These are phyloP conservation scores for Pestalotiopsis sp. DNA, from an alignment of 2,329 filamentous ascomycete genomes.

Conservation along the genomic window DNA sequence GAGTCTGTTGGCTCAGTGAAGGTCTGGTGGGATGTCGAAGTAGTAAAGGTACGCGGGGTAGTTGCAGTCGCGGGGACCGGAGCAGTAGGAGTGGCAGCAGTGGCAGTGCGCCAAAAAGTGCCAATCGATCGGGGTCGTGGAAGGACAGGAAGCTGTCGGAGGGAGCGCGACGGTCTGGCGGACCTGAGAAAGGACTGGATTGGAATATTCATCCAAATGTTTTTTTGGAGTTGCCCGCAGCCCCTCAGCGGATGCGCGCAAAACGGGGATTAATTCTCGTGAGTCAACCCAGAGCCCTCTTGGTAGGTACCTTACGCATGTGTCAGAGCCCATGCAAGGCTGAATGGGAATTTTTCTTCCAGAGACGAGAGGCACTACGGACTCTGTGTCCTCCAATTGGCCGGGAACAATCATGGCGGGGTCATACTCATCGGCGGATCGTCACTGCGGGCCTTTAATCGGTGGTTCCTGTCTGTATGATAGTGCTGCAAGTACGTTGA, in stretches of 20 bases:
- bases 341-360: constrained; percentile 5
- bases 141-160: background rate
- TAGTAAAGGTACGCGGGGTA: constrained; percentile 14
- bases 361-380: background rate
- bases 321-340: constrained; percentile 15
- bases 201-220: constrained; percentile 18
- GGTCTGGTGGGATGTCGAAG: constrained; percentile 7
- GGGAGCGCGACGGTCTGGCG: constrained; percentile 7
- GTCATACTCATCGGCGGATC: background rate
- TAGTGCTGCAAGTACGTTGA: background rate
- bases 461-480: background rate
- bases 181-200: constrained; percentile 12
- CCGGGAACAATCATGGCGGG: background rate
- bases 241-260: constrained; percentile 11
- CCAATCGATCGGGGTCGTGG: constrained; percentile 7
- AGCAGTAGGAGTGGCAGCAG: background rate
- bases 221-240: constrained; percentile 5
- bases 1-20: constrained; percentile 5
- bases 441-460: background rate
- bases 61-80: background rate
- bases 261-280: constrained; percentile 10
- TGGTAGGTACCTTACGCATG: background rate
- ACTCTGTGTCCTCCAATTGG: background rate
- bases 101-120: background rate
- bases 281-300: constrained; percentile 13